phyloP scores from a whole-genome alignment of 2,329 filamentous ascomycete genomes.

The Cladosporium cucumerinum region DNA sequence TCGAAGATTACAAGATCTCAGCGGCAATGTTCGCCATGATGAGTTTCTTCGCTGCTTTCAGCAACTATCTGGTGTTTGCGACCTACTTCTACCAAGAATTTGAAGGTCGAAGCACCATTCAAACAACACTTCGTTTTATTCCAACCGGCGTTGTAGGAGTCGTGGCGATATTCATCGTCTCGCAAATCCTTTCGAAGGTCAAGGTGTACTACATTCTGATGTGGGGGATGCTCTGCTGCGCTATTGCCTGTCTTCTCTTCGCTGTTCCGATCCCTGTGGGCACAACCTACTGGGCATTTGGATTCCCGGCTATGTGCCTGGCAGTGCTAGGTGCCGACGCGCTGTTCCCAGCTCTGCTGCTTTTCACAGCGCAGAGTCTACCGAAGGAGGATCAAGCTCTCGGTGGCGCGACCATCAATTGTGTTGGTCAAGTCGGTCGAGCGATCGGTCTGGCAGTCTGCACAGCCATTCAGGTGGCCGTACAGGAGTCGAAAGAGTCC shows the following conservation, averaged over 20 bases:
- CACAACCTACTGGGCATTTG: conserved; percentile 66
- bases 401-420: conserved; percentile 66
- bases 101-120: conserved; percentile 58
- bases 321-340: conserved; percentile 65
- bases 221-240: conserved; percentile 56
- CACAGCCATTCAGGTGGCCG: conserved; percentile 62
- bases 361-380: conserved; percentile 63
- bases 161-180: conserved; percentile 55
- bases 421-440: conserved; percentile 62
- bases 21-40: conserved; percentile 64
- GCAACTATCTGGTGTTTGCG: conserved; percentile 64
- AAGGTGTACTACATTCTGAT: conserved; percentile 57
- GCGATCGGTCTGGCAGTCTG: conserved; percentile 64
- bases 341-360: conserved; percentile 61
- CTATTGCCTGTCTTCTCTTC: conserved; percentile 58
- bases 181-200: conserved; percentile 55
- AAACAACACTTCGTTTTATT: conserved; percentile 66
- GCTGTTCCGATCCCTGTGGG: conserved; percentile 59
- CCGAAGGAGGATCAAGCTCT: conserved; percentile 63
- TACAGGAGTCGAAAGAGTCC: conserved; percentile 38
- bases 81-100: conserved; percentile 69
- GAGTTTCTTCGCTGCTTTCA: conserved; percentile 65
- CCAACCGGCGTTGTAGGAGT: conserved; percentile 61
- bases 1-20: conserved; percentile 57
- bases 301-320: conserved; percentile 63